Conservation (phyloP, 441 rosid genomes). For the Erysimum cheiri region DNA sequence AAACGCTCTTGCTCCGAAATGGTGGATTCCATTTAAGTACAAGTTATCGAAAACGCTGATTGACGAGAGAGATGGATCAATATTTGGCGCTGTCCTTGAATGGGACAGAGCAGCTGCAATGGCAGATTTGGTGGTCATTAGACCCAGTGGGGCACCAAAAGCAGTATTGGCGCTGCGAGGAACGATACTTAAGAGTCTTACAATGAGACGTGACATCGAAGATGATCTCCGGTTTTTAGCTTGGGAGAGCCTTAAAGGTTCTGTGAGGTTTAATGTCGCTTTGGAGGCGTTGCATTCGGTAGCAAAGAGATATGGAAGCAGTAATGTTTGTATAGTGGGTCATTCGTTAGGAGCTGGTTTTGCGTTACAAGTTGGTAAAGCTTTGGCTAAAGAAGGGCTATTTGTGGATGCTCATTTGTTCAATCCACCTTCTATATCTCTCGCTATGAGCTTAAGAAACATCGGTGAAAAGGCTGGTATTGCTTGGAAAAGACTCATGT, state of each 20-base stretch:
- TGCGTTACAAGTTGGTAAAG: slow-evolving; percentile 88
- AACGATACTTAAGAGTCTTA: slow-evolving; percentile 77
- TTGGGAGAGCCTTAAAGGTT: slow-evolving; percentile 96
- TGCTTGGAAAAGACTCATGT: slow-evolving; percentile 75
- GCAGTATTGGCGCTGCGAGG: slow-evolving; percentile 85
- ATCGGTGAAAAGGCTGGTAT: slow-evolving; percentile 76
- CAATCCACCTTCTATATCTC: slow-evolving; percentile 85
- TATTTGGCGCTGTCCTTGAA: slow-evolving; percentile 86
- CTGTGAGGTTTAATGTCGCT: slow-evolving; percentile 78
- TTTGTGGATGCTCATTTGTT: slow-evolving; percentile 87
- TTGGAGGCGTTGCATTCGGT: slow-evolving; percentile 64
- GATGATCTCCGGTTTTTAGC: slow-evolving; percentile 95
- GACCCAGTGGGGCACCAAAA: slow-evolving; percentile 93
- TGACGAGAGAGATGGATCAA: slow-evolving; percentile 85
- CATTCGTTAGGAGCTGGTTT: slow-evolving; percentile 96
- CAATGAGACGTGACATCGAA: slow-evolving; percentile 79
- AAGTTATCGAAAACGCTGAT: slow-evolving; percentile 66
- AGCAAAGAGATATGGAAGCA: slow-evolving; percentile 71
- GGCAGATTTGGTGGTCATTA: slow-evolving; percentile 69
- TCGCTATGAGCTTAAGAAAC: slow-evolving; percentile 84
- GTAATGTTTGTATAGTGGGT: slow-evolving; percentile 79
- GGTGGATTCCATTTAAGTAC: slow-evolving; percentile 94
- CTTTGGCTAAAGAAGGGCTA: slow-evolving; percentile 81
- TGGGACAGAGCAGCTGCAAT: slow-evolving; percentile 91
- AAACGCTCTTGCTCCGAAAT: slow-evolving; percentile 83